phyloP scores from a whole-genome alignment of 306 rosid genomes.

The Cucumis hystrix region DNA sequence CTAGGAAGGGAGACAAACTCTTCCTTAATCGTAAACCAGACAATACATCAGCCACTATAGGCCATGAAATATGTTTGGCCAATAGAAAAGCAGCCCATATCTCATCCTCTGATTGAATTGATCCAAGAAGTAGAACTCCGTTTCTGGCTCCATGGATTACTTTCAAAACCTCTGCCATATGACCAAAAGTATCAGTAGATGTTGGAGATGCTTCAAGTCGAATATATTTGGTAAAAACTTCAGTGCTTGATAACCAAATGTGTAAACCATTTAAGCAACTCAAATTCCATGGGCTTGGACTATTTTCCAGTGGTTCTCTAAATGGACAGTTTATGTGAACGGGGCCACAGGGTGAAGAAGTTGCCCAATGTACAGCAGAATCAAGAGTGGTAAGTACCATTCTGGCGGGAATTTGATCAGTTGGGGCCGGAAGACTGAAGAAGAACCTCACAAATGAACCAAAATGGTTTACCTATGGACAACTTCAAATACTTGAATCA shows the following conservation, averaged over 20 bases:
- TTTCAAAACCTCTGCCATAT: slow-evolving; percentile 43
- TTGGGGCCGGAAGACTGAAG: slow-evolving; percentile 81
- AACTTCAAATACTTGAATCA: slow-evolving; percentile 1
- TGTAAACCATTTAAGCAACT: slow-evolving; percentile 68
- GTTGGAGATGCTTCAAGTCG: slow-evolving; percentile 23
- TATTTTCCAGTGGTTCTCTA: slow-evolving; percentile 82
- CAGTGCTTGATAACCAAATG: slow-evolving; percentile 53
- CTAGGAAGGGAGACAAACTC: slow-evolving; percentile 47
- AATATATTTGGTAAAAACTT: slow-evolving; percentile 83
- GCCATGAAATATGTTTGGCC: slow-evolving; percentile 86
- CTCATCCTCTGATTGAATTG: slow-evolving; percentile 77
- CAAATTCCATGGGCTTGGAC: slow-evolving; percentile 50
- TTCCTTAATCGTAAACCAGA: slow-evolving; percentile 84
- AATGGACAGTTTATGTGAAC: slow-evolving; percentile 88
- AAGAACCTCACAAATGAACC: slow-evolving; percentile 89
- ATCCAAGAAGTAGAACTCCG: slow-evolving; percentile 69
- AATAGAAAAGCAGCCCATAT: slow-evolving; percentile 86
- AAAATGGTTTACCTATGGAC: slow-evolving; percentile 71
- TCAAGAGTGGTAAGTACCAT: slow-evolving; percentile 87
- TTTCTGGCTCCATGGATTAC: slow-evolving; percentile 34
- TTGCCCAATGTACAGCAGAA: slow-evolving; percentile 79
- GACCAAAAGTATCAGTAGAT: slow-evolving; percentile 20
- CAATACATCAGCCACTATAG: slow-evolving; percentile 79
- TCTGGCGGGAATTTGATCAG: slow-evolving; percentile 63
- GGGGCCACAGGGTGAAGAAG: slow-evolving; percentile 72